Evolutionary conservation across 495 filamentous ascomycete genomes (phyloP), one percentile per base, ranked within the genome.

Genomic region (Tuber brumale): DNA sequence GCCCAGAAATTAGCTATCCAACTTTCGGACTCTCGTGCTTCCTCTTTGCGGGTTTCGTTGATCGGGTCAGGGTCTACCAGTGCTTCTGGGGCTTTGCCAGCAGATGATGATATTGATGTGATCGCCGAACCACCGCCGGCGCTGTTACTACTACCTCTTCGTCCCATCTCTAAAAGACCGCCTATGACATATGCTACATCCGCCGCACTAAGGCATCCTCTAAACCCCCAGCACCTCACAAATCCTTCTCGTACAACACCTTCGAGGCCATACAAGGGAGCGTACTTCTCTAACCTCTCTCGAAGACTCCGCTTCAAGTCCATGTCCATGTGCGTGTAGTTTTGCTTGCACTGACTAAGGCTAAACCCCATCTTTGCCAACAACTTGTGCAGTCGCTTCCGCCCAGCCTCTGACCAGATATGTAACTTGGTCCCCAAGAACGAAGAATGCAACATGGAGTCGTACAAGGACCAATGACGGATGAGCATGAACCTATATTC

Each of bases 311-410:
- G 90, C 85, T 99, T 99, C 51, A 99, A 85, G 81, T 95, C 90
- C 92, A 98, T 95, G 83, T 99, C 96, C 94, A 99, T 97, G 84
- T 99, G 95, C 3, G 94, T 92, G 83, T 99, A 99, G 81, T 89
- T 94, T 83, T 97, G 94, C 78, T 93, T 93, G 85, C 94, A 97
- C 86, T 98, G 95, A 31, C 89, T 92, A 44, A 98, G 86, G 84
- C 92, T 94, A 79, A 99, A 93, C 39, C 95, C 95, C 96, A 99
- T 99, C 84, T 97, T 99, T 46, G 95, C 95, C 18, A 99, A 87
- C 1, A 99, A 87, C 82, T 97, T 97, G 84, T 98, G 93, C n/a
- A 99, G 86, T 57, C 95, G 89, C 83, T 97, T 97, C 37, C 92
- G 86, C 27, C 95, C 95, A 57, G 86, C 87, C 69, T 97, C 95